Evolutionary conservation across 352 stramenopile genomes (phyloP).

Genomic region (Pythium coloratum): DNA sequence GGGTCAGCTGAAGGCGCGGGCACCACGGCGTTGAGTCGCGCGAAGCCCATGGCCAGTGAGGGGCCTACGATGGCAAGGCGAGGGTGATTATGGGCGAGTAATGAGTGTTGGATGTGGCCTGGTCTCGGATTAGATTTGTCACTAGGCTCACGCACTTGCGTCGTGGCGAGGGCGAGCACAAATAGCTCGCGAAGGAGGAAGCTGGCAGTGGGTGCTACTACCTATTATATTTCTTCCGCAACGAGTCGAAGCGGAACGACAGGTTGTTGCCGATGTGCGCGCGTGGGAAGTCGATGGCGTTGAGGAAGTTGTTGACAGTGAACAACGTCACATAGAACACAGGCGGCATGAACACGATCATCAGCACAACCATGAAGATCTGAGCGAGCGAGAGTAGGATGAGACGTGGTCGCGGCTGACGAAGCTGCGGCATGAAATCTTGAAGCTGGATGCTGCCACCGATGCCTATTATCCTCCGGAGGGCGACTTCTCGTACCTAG

Average conservation of each 20-base stretch:
- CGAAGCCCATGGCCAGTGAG: not conserved
- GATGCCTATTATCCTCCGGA: slow-evolving; percentile 19
- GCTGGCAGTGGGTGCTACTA: too few species aligned
- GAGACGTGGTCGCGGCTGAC: slow-evolving; percentile 15
- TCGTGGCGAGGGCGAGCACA: too few species aligned
- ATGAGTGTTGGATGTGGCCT: too few species aligned
- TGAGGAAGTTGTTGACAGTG: not conserved
- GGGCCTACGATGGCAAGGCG: too few species aligned
- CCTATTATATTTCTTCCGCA: not conserved
- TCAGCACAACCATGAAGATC: not conserved
- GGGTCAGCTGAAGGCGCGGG: not conserved
- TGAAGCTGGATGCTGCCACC: slow-evolving; percentile 19
- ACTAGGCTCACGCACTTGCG: too few species aligned
- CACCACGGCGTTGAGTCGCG: not conserved
- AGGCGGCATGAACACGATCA: too few species aligned
- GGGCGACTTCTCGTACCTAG: slow-evolving; percentile 30
- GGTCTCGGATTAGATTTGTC: too few species aligned
- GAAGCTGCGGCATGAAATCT: slow-evolving; percentile 32
- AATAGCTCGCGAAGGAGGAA: too few species aligned
- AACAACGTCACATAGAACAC: not conserved
- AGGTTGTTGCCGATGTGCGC: slow-evolving; percentile 22
- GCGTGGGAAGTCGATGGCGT: slow-evolving; percentile 12
- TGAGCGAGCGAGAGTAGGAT: slow-evolving; percentile 8
- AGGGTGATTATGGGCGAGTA: too few species aligned
- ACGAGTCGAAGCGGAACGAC: slow-evolving; percentile 13